Conservation (phyloP, 371 early-diverging fungal species). For the Conidiobolus incongruus region DNA sequence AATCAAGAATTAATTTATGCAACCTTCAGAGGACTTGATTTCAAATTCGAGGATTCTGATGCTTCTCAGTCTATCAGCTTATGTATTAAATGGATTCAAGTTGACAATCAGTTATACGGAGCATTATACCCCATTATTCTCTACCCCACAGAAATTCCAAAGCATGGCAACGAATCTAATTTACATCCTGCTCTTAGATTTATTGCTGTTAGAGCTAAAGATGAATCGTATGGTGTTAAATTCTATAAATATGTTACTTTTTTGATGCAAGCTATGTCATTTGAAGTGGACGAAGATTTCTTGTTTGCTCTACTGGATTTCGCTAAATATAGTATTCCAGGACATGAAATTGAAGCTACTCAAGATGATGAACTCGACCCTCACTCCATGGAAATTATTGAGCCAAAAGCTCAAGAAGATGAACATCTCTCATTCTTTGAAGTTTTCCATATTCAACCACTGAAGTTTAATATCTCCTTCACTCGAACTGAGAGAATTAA, state of each 20-base stretch:
- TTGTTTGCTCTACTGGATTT: constrained; percentile 69
- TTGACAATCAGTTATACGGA: constrained; percentile 83
- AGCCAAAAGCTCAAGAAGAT: constrained; percentile 34
- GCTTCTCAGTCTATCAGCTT: constrained; percentile 47
- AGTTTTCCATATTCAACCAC: constrained; percentile 78
- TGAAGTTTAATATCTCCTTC: constrained; percentile 84
- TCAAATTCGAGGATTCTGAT: constrained; percentile 50
- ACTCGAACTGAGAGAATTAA: constrained; percentile 54
- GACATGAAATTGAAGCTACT: constrained; percentile 7
- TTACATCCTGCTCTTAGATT: constrained; percentile 35
- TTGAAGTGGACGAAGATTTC: constrained; percentile 83
- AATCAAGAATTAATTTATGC: constrained; percentile 63
- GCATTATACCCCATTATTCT: constrained; percentile 67
- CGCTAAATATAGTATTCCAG: constrained; percentile 35
- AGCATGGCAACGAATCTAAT: constrained; percentile 27
- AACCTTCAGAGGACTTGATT: constrained; percentile 43
- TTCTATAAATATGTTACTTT: constrained; percentile 80
- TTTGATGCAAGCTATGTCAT: constrained; percentile 72
- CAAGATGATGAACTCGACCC: constrained; percentile 12
- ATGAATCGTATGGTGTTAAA: constrained; percentile 63
- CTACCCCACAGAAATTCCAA: constrained; percentile 68
- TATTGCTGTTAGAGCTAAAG: constrained; percentile 50
- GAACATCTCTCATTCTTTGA: constrained; percentile 78
- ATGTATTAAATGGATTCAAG: constrained; percentile 69
- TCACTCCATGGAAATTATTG: constrained; percentile 38